A percentile compares a stretch with the other conserved stretches of the same genome.
These are phyloP conservation scores for Penstemon barbatus DNA, from an alignment of 257 asterid species.

Conservation along the genomic window DNA sequence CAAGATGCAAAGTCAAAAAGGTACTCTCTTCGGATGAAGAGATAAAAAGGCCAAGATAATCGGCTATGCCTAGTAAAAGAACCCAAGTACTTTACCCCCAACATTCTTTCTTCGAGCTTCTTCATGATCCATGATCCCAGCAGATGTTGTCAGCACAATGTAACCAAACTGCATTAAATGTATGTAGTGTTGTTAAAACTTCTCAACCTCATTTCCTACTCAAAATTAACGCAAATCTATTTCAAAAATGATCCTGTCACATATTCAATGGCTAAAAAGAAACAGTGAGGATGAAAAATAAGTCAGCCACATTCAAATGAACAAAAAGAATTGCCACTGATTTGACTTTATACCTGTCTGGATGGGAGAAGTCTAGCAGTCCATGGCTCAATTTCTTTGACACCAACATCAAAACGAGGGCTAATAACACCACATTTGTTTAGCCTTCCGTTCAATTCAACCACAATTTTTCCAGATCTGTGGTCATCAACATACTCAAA, in stretches of 20 bases:
- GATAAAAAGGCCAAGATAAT: background rate
- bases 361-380: slow-evolving; percentile 20
- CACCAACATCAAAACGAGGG: slow-evolving; percentile 22
- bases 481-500: slow-evolving; percentile 22
- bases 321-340: background rate
- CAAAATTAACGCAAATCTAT: background rate
- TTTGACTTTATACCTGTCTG: slow-evolving; percentile 1
- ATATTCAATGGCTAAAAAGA: no score
- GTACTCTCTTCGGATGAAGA: no score
- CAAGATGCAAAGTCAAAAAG: no score
- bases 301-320: background rate
- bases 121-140: slow-evolving; percentile 25
- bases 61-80: slow-evolving; percentile 8
- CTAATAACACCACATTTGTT: slow-evolving; percentile 21
- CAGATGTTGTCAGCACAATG: slow-evolving; percentile 21
- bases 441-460: slow-evolving; percentile 18
- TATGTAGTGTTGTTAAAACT: background rate
- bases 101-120: slow-evolving; percentile 17
- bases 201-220: background rate
- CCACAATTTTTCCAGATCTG: slow-evolving; percentile 18
- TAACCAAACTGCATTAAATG: slow-evolving; percentile 14
- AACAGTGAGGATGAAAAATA: background rate
- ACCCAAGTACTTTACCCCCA: slow-evolving; percentile 21
- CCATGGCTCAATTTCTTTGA: slow-evolving; percentile 23
- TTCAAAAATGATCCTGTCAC: no score